Conservation (phyloP, 108 stramenopile species). For the Bacterosira constricta region DNA sequence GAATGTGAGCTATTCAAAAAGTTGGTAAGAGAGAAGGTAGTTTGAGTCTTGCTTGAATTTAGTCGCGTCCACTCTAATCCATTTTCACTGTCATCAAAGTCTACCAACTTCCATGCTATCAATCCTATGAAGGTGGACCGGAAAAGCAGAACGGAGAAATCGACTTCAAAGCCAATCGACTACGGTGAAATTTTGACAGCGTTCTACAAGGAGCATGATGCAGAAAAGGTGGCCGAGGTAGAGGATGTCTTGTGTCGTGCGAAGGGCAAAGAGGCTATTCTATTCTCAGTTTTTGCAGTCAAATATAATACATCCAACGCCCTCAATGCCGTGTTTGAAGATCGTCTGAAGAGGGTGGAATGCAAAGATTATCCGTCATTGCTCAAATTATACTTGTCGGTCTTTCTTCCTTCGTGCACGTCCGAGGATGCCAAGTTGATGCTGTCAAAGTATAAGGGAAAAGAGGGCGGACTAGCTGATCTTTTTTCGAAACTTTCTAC, state of each 20-base stretch:
- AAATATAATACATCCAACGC: conserved; percentile 15
- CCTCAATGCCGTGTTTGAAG: conserved; percentile 14
- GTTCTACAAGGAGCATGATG: conserved; percentile 14
- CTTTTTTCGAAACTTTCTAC: conserved; percentile 8
- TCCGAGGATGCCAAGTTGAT: conserved; percentile 14
- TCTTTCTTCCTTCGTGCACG: conserved; percentile 10
- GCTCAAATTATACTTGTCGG: conserved; percentile 18
- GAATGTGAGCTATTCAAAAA: conserved; percentile 17
- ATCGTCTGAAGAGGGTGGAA: neutral
- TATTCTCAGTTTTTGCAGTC: conserved; percentile 19
- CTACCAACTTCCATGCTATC: conserved; percentile 13
- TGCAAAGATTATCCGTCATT: conserved; percentile 15
- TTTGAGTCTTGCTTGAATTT: neutral
- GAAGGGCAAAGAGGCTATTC: conserved; percentile 18
- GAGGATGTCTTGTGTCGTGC: conserved; percentile 8
- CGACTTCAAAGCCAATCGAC: neutral
- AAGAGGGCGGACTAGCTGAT: neutral
- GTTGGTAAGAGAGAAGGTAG: neutral
- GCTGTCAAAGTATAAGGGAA: conserved; percentile 8
- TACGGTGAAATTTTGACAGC: conserved; percentile 1
- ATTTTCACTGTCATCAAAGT: neutral
- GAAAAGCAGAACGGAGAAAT: neutral
- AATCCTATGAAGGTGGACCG: conserved; percentile 15
- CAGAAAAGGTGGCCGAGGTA: conserved; percentile 3
- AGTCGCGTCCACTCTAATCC: neutral